Base-by-base conservation (phyloP, 306 rosid species). In the Heteromeles arbutifolia region DNA sequence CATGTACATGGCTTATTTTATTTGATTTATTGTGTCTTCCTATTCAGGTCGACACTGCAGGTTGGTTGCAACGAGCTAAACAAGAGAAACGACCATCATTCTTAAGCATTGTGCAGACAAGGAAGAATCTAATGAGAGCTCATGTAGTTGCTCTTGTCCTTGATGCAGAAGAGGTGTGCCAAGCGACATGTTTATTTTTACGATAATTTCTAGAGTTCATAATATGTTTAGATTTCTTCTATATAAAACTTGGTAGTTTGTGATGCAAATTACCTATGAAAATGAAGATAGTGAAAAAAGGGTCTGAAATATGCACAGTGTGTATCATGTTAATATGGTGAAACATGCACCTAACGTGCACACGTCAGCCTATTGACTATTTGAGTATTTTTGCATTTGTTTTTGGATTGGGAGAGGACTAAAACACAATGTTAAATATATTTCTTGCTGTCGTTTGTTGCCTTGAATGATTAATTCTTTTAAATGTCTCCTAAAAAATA, bases 71-170 rank as follows among this genome's bases (percentile, higher is more conserved):
- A 77, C 86, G 97, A 87, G 87, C 88, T 59, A 95, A 95, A 79
- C 87, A 82, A 77, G 96, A 90, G 80, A 92, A 90, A 85, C 96
- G 98, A 69, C 93, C 97, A 75, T 80, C 93, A 82, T 92, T 96
- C 79, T 90, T 95, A 92, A 92, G 98, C 84, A 87, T 95, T 72
- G 84, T 95, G 90, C 98, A 95, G 80, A 88, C 98, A 56, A 89
- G 92, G 63, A 95, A 90, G 87, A 95, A 85, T 84, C 86, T 95
- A 39, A 93, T 95, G 92, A 89, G 98, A 83, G 96, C 98, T 77
- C 97, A 90, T 84, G 81, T 95, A 62, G 77, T 95, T 85, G 98
- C 96, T 84, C 83, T 95, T 85, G 97, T 95, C 73, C 95, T 92
- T 74, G 96, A 95, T 85, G 98, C 92, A 18, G 92, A 90, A 79